Percentiles rank a stretch among this genome's conserved stretches.
Conservation (phyloP, 2,329 filamentous ascomycete genomes). For the Venturia asperata region DNA sequence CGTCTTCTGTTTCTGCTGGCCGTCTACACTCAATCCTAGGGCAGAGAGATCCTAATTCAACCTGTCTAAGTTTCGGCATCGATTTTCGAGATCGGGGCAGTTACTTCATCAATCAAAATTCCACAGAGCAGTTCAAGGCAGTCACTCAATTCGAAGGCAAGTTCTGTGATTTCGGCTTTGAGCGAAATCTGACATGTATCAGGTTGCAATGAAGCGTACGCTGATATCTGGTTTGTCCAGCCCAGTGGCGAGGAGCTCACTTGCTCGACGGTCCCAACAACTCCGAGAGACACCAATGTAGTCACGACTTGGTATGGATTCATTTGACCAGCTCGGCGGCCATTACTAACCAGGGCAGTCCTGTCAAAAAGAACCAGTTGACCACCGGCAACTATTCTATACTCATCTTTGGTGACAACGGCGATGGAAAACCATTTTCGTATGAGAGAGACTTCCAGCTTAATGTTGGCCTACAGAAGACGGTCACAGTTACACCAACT, state of each 20-base stretch:
- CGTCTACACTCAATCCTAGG: background rate
- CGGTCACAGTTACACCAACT: constrained; percentile 25
- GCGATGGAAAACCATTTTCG: constrained; percentile 37
- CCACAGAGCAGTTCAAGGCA: constrained; percentile 37
- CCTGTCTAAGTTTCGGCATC: constrained; percentile 28
- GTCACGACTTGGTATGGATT: constrained; percentile 34
- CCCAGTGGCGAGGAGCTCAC: constrained; percentile 36
- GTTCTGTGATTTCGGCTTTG: background rate
- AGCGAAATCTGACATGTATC: background rate
- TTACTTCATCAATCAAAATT: constrained; percentile 43
- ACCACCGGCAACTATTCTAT: constrained; percentile 39
- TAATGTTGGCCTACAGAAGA: constrained; percentile 32
- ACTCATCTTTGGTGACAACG: constrained; percentile 39
- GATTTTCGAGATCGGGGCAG: constrained; percentile 38
- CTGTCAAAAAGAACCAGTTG: constrained; percentile 35
- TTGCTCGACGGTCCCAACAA: constrained; percentile 36
- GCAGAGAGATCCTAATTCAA: constrained; percentile 5
- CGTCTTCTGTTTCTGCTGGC: background rate
- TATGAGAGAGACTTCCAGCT: constrained; percentile 39
- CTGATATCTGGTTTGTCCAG: constrained; percentile 38
- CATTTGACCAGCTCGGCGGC: background rate
- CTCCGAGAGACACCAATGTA: constrained; percentile 34
- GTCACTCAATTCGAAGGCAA: constrained; percentile 34
- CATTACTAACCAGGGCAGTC: background rate
- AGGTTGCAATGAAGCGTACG: constrained; percentile 35